Percentiles rank a stretch among this genome's conserved stretches.
These are phyloP conservation scores for Filobasidium floriforme DNA, from an alignment of 768 basidiomycete genomes.

Conservation along the genomic window DNA sequence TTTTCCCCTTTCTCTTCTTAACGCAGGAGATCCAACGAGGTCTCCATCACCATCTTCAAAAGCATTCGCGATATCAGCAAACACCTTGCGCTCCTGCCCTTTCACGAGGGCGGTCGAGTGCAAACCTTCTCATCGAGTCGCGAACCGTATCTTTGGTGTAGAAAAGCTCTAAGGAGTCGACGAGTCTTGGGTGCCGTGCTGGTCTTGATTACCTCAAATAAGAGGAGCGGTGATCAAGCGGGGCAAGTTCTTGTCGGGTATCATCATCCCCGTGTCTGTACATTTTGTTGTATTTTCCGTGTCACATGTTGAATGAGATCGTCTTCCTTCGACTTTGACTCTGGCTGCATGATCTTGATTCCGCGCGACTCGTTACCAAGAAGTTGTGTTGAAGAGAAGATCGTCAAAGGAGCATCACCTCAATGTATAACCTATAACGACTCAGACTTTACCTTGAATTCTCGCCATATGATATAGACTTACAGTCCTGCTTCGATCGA, in stretches of 20 bases:
- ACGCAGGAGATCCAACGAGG: conserved; percentile 8
- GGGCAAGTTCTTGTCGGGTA: conserved; percentile 9
- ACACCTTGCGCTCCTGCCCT: background rate
- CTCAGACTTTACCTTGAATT: too few relatives aligned
- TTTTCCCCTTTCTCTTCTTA: conserved; percentile 8
- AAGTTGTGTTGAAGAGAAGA: too few relatives aligned
- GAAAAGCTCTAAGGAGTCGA: background rate
- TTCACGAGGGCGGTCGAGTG: conserved; percentile 1
- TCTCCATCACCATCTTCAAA: conserved; percentile 10
- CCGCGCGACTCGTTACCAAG: too few relatives aligned
- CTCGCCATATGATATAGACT: too few relatives aligned
- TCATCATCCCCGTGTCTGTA: background rate
- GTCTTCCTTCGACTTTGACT: background rate
- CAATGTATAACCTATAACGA: too few relatives aligned
- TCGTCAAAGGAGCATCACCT: too few relatives aligned
- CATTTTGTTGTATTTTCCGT: background rate
- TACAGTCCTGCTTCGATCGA: too few relatives aligned
- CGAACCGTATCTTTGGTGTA: conserved; percentile 8
- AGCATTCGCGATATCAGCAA: conserved; percentile 9
- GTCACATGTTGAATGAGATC: background rate
- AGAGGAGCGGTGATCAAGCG: conserved; percentile 4
- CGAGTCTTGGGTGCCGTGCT: conserved; percentile 12
- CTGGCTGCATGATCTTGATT: too few relatives aligned
- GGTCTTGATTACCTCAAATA: background rate
- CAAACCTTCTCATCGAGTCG: conserved; percentile 6